Evolutionary conservation across 2,329 filamentous ascomycete species (phyloP).

Genomic region (Talaromyces sp.): DNA sequence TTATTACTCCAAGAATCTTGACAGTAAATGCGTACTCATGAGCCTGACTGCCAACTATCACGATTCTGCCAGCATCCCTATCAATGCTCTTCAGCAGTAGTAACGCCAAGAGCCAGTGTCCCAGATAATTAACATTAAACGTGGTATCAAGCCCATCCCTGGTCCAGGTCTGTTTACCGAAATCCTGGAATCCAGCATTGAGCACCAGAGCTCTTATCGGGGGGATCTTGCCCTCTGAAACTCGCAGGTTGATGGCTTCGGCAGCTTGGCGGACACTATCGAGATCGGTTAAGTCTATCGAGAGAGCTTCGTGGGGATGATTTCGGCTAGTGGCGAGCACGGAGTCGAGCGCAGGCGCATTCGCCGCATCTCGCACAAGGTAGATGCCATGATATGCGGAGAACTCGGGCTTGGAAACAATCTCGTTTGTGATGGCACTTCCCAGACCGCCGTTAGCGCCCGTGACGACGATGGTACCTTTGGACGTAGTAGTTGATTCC

Average conservation of each 20-base stretch:
- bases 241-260: slow-evolving; percentile 11
- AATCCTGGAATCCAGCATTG: slow-evolving; percentile 22
- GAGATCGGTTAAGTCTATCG: slow-evolving; percentile 11
- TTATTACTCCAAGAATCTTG: too few relatives aligned
- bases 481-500: background rate
- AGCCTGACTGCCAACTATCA: slow-evolving; percentile 13
- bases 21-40: slow-evolving; percentile 11
- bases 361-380: slow-evolving; percentile 11
- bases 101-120: slow-evolving; percentile 17
- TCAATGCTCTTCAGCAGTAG: slow-evolving; percentile 19
- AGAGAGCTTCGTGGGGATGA: too few relatives aligned
- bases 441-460: slow-evolving; percentile 7
- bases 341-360: background rate
- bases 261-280: slow-evolving; percentile 12
- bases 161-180: slow-evolving; percentile 11
- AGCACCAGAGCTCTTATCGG: slow-evolving; percentile 37
- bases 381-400: slow-evolving; percentile 17
- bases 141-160: slow-evolving; percentile 15
- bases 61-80: slow-evolving; percentile 14
- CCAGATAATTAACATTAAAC: slow-evolving; percentile 18
- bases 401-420: slow-evolving; percentile 15
- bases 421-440: slow-evolving; percentile 2
- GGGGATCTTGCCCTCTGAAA: slow-evolving; percentile 26
- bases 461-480: slow-evolving; percentile 3
- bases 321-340: too few relatives aligned